Evolutionary conservation across 768 basidiomycete genomes (phyloP).

Genomic region (Trametes cingulata): DNA sequence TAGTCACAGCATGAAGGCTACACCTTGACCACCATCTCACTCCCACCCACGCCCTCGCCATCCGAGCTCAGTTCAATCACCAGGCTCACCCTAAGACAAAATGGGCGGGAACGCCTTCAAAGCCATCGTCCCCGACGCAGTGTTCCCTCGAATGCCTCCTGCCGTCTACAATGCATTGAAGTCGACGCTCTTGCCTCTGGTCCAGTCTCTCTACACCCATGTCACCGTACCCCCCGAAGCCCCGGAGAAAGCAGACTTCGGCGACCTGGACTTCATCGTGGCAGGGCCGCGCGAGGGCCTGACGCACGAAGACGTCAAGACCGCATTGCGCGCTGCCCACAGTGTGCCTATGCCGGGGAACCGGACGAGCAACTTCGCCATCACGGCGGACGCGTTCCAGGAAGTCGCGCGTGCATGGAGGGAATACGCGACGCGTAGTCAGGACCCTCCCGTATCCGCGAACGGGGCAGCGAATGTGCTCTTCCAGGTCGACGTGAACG

Average conservation of each 20-base stretch:
- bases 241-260: slow-evolving; percentile 64
- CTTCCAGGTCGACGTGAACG: slow-evolving; percentile 64
- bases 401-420: slow-evolving; percentile 36
- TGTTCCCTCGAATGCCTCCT: slow-evolving; percentile 66
- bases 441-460: not conserved
- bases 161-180: slow-evolving; percentile 54
- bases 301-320: slow-evolving; percentile 29
- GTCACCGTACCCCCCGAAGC: slow-evolving; percentile 62
- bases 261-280: slow-evolving; percentile 72
- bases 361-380: slow-evolving; percentile 64
- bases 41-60: too few species aligned
- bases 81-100: too few species aligned
- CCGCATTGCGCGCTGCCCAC: slow-evolving; percentile 48
- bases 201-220: slow-evolving; percentile 48
- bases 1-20: too few species aligned
- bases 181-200: slow-evolving; percentile 39
- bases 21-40: too few species aligned
- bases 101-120: slow-evolving; percentile 79
- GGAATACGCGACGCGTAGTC: slow-evolving; percentile 30
- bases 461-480: slow-evolving; percentile 28
- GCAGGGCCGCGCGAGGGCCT: slow-evolving; percentile 39
- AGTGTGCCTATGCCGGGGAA: slow-evolving; percentile 51
- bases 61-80: too few species aligned
- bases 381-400: slow-evolving; percentile 44
- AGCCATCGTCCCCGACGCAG: slow-evolving; percentile 39